Percentiles rank a stretch among this genome's conserved stretches.
Evolutionary conservation across 2,329 filamentous ascomycete genomes (phyloP).

Genomic region (Remersonia thermophila): DNA sequence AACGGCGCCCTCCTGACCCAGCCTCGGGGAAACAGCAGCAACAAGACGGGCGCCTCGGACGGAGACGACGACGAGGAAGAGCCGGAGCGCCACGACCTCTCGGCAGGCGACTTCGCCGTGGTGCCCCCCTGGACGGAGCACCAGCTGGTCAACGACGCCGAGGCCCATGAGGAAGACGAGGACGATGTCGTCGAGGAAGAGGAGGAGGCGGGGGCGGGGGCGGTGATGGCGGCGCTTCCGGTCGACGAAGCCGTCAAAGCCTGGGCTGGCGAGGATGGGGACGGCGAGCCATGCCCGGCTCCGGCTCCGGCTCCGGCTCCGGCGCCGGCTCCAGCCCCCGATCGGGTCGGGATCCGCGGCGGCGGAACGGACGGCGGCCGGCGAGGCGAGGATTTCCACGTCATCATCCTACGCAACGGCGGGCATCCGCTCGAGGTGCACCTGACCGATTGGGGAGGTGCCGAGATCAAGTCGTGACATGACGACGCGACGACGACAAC

Average conservation of each 20-base stretch:
- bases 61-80: slow-evolving; percentile 29
- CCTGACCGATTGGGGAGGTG: slow-evolving; percentile 48
- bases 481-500: slow-evolving; percentile 1
- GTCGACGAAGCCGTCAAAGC: too few species aligned
- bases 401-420: slow-evolving; percentile 54
- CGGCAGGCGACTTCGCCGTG: slow-evolving; percentile 55
- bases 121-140: slow-evolving; percentile 60
- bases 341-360: too few species aligned
- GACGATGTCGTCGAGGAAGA: too few species aligned
- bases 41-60: too few species aligned
- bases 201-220: too few species aligned
- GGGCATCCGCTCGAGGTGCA: slow-evolving; percentile 49
- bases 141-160: slow-evolving; percentile 53
- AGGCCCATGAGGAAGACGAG: too few species aligned
- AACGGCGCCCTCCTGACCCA: slow-evolving; percentile 47
- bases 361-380: too few species aligned
- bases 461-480: slow-evolving; percentile 22
- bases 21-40: slow-evolving; percentile 18
- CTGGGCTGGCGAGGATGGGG: too few species aligned
- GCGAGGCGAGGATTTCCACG: slow-evolving; percentile 39
- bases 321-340: too few species aligned
- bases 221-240: too few species aligned
- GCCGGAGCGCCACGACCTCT: slow-evolving; percentile 42
- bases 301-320: too few species aligned
- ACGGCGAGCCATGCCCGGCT: too few species aligned